Percentiles rank a stretch among this genome's conserved stretches.
Conservation (phyloP, 805 yeast species). For the Torulaspora maleeae region DNA sequence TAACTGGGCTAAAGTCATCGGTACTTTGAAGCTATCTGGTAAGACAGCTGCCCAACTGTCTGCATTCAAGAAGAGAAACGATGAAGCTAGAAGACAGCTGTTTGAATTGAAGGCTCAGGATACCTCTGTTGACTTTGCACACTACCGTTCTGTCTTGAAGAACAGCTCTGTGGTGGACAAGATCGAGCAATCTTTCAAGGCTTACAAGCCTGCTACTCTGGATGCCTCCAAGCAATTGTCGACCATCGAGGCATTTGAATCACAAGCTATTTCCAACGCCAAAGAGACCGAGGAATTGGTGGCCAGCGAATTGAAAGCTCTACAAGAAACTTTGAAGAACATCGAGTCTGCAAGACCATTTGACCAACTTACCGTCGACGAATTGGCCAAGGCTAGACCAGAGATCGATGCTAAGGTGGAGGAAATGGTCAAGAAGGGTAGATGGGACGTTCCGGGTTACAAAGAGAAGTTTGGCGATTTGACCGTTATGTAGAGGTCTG, state of each 20-base stretch:
- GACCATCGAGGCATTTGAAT: constrained; percentile 89
- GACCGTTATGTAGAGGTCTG: constrained; percentile 67
- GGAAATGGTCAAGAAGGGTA: constrained; percentile 93
- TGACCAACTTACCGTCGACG: constrained; percentile 94
- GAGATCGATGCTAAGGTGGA: constrained; percentile 94
- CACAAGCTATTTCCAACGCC: constrained; percentile 93
- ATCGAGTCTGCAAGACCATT: constrained; percentile 97
- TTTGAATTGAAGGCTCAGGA: constrained; percentile 67
- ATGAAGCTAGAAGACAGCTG: constrained; percentile 87
- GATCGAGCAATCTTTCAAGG: constrained; percentile 68
- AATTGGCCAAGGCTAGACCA: constrained; percentile 91
- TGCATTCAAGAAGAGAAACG: constrained; percentile 96
- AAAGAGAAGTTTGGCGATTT: constrained; percentile 96
- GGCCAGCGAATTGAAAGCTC: constrained; percentile 74
- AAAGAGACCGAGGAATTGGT: constrained; percentile 88
- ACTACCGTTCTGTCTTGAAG: constrained; percentile 76
- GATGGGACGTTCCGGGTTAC: constrained; percentile 98
- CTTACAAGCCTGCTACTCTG: constrained; percentile 78
- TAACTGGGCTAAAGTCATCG: constrained; percentile 90
- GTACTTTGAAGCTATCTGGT: constrained; percentile 88
- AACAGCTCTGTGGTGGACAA: constrained; percentile 75
- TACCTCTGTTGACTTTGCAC: constrained; percentile 71
- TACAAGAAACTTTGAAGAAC: constrained; percentile 84
- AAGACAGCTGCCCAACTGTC: constrained; percentile 83
- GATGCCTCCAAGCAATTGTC: constrained; percentile 86